phyloP scores from a whole-genome alignment of 2,329 filamentous ascomycete species.

The Arthrobotrys musiformis region DNA sequence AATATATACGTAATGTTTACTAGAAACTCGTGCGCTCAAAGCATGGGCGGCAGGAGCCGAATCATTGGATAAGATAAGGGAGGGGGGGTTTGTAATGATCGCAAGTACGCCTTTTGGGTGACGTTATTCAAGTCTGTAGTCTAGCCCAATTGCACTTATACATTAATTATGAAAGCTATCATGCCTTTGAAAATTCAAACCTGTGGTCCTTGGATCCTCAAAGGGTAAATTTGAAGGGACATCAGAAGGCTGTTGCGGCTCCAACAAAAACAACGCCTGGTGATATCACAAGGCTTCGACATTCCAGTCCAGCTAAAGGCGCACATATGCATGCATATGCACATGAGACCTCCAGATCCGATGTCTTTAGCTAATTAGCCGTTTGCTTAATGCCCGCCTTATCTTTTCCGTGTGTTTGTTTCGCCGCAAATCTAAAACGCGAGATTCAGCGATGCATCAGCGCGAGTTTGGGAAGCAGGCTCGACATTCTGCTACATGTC shows the following conservation, averaged over 20 bases:
- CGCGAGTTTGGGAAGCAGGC: conserved; percentile 5
- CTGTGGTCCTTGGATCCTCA: too few relatives aligned
- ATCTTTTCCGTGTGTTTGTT: background rate
- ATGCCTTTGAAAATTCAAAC: too few relatives aligned
- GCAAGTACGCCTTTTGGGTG: background rate
- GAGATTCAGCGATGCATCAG: background rate
- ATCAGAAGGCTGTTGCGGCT: conserved; percentile 11
- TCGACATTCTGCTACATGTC: background rate
- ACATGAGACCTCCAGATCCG: background rate
- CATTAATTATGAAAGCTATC: background rate
- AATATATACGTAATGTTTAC: conserved; percentile 3
- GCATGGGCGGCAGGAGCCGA: background rate
- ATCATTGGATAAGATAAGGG: background rate
- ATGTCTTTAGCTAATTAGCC: background rate
- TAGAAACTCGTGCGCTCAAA: background rate
- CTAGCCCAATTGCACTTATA: too few relatives aligned
- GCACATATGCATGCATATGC: too few relatives aligned
- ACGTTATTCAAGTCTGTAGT: too few relatives aligned
- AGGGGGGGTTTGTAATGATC: background rate
- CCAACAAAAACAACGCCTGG: conserved; percentile 4
- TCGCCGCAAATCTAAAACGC: background rate
- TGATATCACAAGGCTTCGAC: conserved; percentile 1
- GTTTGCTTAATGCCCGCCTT: background rate
- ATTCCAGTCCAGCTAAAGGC: background rate
- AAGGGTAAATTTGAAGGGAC: background rate